These are phyloP conservation scores for Clonostachys solani DNA, from an alignment of 2,329 filamentous ascomycete genomes.

Conservation along the genomic window DNA sequence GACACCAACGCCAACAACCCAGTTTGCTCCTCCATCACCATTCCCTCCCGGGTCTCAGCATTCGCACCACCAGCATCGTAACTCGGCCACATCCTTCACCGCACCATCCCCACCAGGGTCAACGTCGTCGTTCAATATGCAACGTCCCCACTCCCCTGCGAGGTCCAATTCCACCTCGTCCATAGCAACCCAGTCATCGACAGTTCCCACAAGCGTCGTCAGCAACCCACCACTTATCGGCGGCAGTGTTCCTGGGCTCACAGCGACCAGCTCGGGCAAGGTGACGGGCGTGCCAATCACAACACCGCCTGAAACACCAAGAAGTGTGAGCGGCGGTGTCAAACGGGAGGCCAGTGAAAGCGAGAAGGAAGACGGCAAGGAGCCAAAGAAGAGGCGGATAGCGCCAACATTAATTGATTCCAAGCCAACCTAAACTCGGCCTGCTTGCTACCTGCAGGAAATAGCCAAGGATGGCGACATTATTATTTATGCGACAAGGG, in stretches of 20 bases:
- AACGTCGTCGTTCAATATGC: slow-evolving; percentile 40
- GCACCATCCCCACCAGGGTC: slow-evolving; percentile 52
- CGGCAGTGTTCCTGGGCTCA: slow-evolving; percentile 71
- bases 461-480: too few species aligned
- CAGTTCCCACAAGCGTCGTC: slow-evolving; percentile 46
- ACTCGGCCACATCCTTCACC: slow-evolving; percentile 52
- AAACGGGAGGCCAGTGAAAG: slow-evolving; percentile 55
- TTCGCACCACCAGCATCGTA: slow-evolving; percentile 42
- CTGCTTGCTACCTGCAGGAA: too few species aligned
- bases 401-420: slow-evolving; percentile 51
- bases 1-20: slow-evolving; percentile 64
- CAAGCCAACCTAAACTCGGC: too few species aligned
- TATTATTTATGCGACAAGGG: too few species aligned
- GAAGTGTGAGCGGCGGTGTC: slow-evolving; percentile 31
- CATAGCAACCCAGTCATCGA: slow-evolving; percentile 59
- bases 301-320: slow-evolving; percentile 87
- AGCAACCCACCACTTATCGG: slow-evolving; percentile 78
- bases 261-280: slow-evolving; percentile 66
- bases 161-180: slow-evolving; percentile 85
- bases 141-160: slow-evolving; percentile 72
- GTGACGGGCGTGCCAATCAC: slow-evolving; percentile 67
- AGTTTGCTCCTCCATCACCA: slow-evolving; percentile 58
- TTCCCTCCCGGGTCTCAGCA: slow-evolving; percentile 43
- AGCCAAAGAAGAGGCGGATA: slow-evolving; percentile 66
- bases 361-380: slow-evolving; percentile 46